Conservation (phyloP, 345 rosid genomes). For the Kandelia obovata region DNA sequence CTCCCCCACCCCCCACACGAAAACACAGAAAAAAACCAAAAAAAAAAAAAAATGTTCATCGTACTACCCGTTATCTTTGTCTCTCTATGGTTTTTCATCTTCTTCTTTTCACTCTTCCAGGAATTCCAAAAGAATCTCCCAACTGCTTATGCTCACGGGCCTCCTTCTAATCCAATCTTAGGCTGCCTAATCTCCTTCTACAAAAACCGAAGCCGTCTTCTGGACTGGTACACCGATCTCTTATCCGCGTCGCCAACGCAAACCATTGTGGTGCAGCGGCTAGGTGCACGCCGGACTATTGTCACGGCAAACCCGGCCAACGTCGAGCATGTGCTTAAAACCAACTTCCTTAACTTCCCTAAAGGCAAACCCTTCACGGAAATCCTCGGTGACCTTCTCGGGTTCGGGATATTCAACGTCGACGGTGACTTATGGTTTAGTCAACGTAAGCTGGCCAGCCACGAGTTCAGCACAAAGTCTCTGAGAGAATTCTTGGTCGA, state of each 20-base stretch:
- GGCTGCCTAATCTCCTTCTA: constrained; percentile 69
- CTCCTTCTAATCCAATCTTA: constrained; percentile 53
- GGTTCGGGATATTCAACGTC: constrained; percentile 70
- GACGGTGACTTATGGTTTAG: constrained; percentile 71
- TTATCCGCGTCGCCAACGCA: constrained; percentile 49
- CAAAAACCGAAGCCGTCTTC: constrained; percentile 53
- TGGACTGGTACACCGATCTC: constrained; percentile 74
- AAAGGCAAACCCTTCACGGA: constrained; percentile 80
- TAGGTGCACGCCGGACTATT: constrained; percentile 53
- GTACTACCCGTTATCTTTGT: constrained; percentile 4
- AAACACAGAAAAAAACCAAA: neutral
- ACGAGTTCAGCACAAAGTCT: constrained; percentile 61
- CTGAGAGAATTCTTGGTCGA: constrained; percentile 53
- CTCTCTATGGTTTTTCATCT: constrained; percentile 19
- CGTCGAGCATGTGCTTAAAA: constrained; percentile 65
- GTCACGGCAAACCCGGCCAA: constrained; percentile 70
- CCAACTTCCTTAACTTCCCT: constrained; percentile 65
- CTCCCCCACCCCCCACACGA: too few relatives aligned
- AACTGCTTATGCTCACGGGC: neutral
- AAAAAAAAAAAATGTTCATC: constrained; percentile 6
- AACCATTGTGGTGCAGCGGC: constrained; percentile 49
- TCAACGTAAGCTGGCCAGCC: constrained; percentile 74
- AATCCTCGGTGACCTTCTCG: constrained; percentile 76
- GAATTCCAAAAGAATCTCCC: neutral
- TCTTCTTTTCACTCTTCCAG: constrained; percentile 1